Base-by-base conservation (phyloP, 495 filamentous ascomycete species). In the Hypoxylon rickii region DNA sequence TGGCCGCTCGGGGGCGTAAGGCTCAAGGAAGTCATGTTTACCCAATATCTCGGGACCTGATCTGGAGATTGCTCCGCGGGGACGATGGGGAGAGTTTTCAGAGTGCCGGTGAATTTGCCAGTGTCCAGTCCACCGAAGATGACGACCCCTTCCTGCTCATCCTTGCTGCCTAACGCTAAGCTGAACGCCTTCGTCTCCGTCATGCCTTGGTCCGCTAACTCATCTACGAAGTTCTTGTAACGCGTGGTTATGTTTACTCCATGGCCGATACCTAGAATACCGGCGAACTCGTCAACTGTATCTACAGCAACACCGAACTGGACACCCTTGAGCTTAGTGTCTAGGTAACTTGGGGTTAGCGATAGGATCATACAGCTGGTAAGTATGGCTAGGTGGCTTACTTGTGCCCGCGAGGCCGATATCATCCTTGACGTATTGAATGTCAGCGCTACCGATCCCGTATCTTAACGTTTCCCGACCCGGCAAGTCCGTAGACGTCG, bases 61-160 rank as follows among this genome's bases (percentile, higher is more conserved):
- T 79, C 76, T 8, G 76, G 76, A 2, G 74, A 70, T 7, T 59
- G 24, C 7, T 20, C 49, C 45, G 79, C 76, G 5, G 76, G 73
- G 17, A 86, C 74, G 22, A 95, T 81, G 12, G 89, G 89, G 8
- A 92, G 66, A 3, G 78, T 86, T 45, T 83, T 70, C 8, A 98
- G 81, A 1, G 74, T 57, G 13, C 92, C 94, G 11, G 73, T 74
- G 66, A 88, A 98, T 68, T 96, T 97, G 33, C 77, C 83, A 0
- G 87, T 91, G 65, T 98, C 88, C 29, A 98, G 82, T 12, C 93
- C 94, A 18, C 94, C 94, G 64, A 98, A 98, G 18, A 98, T 81
- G 38, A 98, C 86, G 6, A 87, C 83, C n/a, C 94, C 94, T 22
- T 77, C 66, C 42, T 72, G 63, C 32, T 72, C 65, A 21, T 73